phyloP scores from a whole-genome alignment of 2,329 filamentous ascomycete genomes.

The Neospermospora avenae region DNA sequence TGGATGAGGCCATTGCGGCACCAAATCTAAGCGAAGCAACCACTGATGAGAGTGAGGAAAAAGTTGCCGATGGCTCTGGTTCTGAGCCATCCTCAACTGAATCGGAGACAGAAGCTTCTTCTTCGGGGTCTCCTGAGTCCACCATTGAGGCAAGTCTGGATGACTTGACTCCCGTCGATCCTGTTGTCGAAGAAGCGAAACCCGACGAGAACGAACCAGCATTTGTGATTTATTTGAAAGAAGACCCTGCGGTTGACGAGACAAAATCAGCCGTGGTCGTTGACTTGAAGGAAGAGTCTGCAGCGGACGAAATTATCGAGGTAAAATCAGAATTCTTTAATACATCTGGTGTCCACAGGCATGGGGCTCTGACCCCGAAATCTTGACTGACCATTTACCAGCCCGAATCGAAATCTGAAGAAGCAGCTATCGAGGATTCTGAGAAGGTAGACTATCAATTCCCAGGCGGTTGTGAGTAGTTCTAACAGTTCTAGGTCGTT shows the following conservation, averaged over 20 bases:
- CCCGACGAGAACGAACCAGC: not conserved
- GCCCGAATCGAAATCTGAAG: not conserved
- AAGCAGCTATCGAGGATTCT: not conserved
- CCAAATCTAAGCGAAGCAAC: not conserved
- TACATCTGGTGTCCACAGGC: too few relatives aligned
- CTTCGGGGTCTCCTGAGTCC: not conserved
- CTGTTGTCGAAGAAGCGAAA: slow-evolving; percentile 9
- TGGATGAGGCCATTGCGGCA: not conserved
- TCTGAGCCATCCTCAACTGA: not conserved
- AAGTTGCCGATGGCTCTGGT: not conserved
- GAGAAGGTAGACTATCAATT: not conserved
- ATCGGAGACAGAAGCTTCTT: not conserved
- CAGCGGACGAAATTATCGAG: slow-evolving; percentile 1
- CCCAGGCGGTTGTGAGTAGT: too few relatives aligned
- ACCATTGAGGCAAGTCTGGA: not conserved
- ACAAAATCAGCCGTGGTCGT: not conserved
- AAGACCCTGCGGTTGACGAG: not conserved
- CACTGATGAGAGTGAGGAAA: not conserved
- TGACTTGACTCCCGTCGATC: not conserved
- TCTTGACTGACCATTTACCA: not conserved
- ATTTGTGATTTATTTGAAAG: not conserved
- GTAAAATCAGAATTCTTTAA: not conserved
- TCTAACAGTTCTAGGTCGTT: not conserved
- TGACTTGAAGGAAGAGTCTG: not conserved
- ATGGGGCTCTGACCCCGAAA: too few relatives aligned